Evolutionary conservation across 495 filamentous ascomycete genomes (phyloP).

Genomic region (Penicillium odoratum): DNA sequence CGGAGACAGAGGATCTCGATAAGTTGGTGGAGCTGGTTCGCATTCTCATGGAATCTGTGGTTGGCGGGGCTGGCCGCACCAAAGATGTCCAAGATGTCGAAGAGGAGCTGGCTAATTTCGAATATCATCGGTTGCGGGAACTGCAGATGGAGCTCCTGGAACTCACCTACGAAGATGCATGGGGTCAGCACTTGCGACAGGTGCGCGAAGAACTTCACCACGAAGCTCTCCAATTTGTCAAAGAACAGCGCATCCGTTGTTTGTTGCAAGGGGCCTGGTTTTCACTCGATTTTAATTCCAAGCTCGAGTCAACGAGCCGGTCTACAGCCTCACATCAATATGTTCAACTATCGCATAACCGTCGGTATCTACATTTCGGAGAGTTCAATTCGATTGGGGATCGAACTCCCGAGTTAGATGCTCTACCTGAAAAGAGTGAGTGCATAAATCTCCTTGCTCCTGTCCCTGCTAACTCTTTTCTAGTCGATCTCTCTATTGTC

Average conservation of each 20-base stretch:
- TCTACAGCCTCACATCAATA: conserved; percentile 64
- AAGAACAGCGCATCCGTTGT: conserved; percentile 94
- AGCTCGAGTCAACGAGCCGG: conserved; percentile 39
- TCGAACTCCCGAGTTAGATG: conserved; percentile 69
- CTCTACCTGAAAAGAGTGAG: conserved; percentile 72
- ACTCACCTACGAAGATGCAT: conserved; percentile 87
- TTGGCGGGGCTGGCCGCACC: conserved; percentile 77
- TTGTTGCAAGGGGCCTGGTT: conserved; percentile 92
- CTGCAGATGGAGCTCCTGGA: conserved; percentile 95
- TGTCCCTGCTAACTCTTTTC: conserved; percentile 11
- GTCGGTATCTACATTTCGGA: conserved; percentile 87
- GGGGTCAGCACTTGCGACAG: conserved; percentile 86
- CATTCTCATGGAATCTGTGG: conserved; percentile 87
- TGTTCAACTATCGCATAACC: conserved; percentile 87
- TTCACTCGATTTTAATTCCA: conserved; percentile 51
- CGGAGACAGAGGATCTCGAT: conserved; percentile 80
- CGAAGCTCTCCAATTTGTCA: conserved; percentile 92
- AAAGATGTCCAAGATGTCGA: conserved; percentile 89
- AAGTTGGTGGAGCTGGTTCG: conserved; percentile 89
- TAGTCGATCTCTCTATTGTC: conserved; percentile 82
- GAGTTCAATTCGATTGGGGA: conserved; percentile 70
- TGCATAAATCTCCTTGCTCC: not conserved
- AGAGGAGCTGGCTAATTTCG: conserved; percentile 82
- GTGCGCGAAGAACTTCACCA: conserved; percentile 91
- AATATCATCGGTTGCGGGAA: conserved; percentile 71